These are phyloP conservation scores for Echinochloa phyllopogon DNA, from an alignment of 176 grass and related monocot genomes.

Conservation along the genomic window DNA sequence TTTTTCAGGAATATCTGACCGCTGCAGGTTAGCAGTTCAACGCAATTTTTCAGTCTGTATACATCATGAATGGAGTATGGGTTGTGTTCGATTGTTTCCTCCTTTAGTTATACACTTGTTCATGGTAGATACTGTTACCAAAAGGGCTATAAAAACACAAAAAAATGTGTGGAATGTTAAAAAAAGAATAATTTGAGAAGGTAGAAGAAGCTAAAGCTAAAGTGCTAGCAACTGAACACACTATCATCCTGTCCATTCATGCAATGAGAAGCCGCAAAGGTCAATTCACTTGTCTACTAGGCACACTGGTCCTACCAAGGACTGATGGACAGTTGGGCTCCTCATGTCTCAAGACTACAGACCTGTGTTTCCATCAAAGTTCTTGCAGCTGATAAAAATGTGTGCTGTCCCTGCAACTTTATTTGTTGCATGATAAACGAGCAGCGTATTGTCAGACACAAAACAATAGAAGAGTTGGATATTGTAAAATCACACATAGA, in stretches of 20 bases:
- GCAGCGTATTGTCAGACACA: neutral
- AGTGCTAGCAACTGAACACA: neutral
- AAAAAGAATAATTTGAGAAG: neutral
- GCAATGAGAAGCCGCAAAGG: neutral
- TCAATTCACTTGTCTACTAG: neutral
- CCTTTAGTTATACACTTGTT: neutral
- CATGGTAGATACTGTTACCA: neutral
- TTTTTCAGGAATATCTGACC: neutral
- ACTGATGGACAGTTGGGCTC: neutral
- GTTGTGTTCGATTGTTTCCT: neutral
- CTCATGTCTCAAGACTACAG: neutral
- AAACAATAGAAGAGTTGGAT: neutral
- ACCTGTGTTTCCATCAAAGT: neutral
- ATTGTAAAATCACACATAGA: neutral
- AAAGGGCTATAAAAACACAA: neutral
- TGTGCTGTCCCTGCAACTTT: no score
- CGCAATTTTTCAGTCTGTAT: neutral
- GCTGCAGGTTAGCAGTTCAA: neutral
- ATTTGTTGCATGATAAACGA: no score
- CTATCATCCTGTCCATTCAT: neutral
- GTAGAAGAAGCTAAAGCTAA: constrained; percentile 1
- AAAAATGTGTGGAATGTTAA: neutral
- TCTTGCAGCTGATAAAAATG: neutral
- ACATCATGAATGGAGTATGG: neutral
- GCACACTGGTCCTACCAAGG: neutral